Evolutionary conservation across 2,329 filamentous ascomycete genomes (phyloP).

Genomic region (Domatiomyces catenatus): DNA sequence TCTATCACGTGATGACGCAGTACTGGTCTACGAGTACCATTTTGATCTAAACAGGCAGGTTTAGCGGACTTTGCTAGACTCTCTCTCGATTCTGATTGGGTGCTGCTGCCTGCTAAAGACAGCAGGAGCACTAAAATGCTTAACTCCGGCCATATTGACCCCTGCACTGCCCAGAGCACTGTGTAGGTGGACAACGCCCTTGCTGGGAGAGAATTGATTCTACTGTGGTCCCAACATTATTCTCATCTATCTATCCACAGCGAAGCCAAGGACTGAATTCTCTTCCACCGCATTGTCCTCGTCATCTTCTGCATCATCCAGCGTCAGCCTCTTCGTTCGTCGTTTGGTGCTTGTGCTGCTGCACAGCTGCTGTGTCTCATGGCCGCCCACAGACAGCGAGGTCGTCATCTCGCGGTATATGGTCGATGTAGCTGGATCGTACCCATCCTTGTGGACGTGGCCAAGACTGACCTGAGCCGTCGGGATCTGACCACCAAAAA

Average conservation of each 20-base stretch:
- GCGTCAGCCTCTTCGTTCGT: conserved; percentile 40
- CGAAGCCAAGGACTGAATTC: conserved; percentile 81
- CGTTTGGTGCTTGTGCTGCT: conserved; percentile 65
- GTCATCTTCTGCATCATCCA: conserved; percentile 44
- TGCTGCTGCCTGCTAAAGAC: too few relatives aligned
- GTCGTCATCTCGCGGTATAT: conserved; percentile 4
- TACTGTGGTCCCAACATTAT: background rate
- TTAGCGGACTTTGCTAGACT: too few relatives aligned
- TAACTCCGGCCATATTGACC: too few relatives aligned
- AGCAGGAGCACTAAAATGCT: too few relatives aligned
- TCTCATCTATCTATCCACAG: conserved; percentile 20
- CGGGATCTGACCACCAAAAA: conserved; percentile 38
- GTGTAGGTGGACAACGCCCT: too few relatives aligned
- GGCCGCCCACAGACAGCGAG: background rate
- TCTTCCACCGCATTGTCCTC: conserved; percentile 78
- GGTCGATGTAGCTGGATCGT: background rate
- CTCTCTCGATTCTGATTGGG: too few relatives aligned
- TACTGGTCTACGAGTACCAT: too few relatives aligned
- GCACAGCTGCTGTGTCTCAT: conserved; percentile 55
- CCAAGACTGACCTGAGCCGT: conserved; percentile 33
- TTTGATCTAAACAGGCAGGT: too few relatives aligned
- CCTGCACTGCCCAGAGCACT: too few relatives aligned
- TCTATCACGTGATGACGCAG: too few relatives aligned
- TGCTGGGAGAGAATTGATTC: background rate
- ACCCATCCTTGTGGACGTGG: conserved; percentile 34